Conservation (phyloP, 164 flowering plant genomes). For the Stephania cephalantha region DNA sequence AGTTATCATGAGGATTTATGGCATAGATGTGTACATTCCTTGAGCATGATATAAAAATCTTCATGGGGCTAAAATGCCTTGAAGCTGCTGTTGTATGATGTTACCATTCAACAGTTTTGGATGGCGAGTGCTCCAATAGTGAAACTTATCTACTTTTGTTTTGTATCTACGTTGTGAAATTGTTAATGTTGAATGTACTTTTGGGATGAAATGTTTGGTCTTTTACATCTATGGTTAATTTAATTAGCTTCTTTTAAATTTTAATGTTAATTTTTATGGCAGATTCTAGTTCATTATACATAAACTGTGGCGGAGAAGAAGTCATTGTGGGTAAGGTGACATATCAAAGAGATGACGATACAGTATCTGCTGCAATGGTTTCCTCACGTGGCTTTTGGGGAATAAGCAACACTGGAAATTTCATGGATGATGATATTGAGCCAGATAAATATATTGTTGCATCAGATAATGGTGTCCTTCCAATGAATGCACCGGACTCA, state of each 20-base stretch:
- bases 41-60: background rate
- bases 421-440: constrained; percentile 27
- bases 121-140: background rate
- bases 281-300: constrained; percentile 18
- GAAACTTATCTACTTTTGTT: background rate
- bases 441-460: constrained; percentile 13
- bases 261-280: background rate
- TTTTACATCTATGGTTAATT: background rate
- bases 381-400: constrained; percentile 36
- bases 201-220: background rate
- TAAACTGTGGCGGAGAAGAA: constrained; percentile 41
- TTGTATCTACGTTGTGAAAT: background rate
- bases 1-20: background rate
- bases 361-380: constrained; percentile 16
- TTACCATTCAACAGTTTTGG: background rate
- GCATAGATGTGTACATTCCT: background rate
- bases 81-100: background rate
- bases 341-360: constrained; percentile 18
- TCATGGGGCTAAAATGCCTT: background rate
- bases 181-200: background rate
- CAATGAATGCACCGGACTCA: background rate
- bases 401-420: constrained; percentile 60
- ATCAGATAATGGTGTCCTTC: constrained; percentile 23
- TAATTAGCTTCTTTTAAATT: background rate
- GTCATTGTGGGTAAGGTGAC: constrained; percentile 4